A percentile compares a stretch with the other conserved stretches of the same genome.
Conservation (phyloP, 2,329 filamentous ascomycete species). For the Aspergillus versicolor region DNA sequence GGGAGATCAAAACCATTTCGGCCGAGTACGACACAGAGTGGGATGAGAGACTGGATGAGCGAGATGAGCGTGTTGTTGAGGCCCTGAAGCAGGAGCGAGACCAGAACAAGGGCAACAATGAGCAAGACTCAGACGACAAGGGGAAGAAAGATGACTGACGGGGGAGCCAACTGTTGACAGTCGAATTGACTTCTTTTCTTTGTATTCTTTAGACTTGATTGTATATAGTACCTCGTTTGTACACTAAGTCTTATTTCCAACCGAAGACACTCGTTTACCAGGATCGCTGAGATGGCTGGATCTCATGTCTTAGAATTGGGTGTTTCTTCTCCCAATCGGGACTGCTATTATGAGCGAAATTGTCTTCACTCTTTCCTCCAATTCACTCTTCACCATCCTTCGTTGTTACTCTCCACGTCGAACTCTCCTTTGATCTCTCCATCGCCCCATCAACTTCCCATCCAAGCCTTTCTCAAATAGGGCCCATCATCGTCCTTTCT, state of each 20-base stretch:
- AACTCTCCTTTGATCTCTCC: neutral
- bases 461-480: neutral
- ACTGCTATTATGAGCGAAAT: neutral
- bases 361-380: neutral
- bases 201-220: conserved; percentile 1
- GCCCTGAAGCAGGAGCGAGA: conserved; percentile 52
- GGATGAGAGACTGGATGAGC: conserved; percentile 74
- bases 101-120: conserved; percentile 31
- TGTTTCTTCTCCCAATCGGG: neutral
- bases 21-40: conserved; percentile 89
- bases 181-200: neutral
- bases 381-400: neutral
- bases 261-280: neutral
- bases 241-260: neutral
- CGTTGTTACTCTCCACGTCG: neutral
- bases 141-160: conserved; percentile 29
- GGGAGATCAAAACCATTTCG: conserved; percentile 77
- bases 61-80: conserved; percentile 58
- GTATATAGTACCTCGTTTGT: neutral
- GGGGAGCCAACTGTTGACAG: neutral
- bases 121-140: conserved; percentile 27
- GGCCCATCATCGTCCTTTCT: neutral
- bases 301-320: neutral
- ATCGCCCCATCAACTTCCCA: neutral
- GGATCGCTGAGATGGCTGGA: neutral